Base-by-base conservation (phyloP, 169 alveolate genomes). In the Plasmodium cynomolgi region DNA sequence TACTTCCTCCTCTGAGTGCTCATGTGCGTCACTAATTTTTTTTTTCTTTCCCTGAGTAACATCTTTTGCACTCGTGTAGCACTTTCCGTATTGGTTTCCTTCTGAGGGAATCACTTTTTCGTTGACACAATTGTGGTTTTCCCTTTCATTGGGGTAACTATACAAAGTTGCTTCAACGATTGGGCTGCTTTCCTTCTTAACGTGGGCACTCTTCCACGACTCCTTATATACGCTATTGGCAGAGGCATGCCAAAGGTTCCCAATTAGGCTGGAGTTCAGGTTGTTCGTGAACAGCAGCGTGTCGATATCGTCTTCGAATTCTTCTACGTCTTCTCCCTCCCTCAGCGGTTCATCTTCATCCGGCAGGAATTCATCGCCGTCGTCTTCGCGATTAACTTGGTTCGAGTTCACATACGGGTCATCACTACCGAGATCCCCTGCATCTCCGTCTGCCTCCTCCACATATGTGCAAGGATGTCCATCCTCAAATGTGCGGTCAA, bases 191-290 rank as follows among this genome's bases (percentile, higher is more conserved):
- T 74, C 77, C 34, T 84, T 74, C n/a, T 17, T 31, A 47, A 75
- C 29, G 20, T 31, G 56, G 34, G 62, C 8, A 58, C 47, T 83
- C 9, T 83, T 58, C 11, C 33, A 13, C 29, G 71, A 62, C 20
- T 71, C 92, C 44, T 33, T 75, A 80, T 90, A 90, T 58, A 74
- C 31, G 50, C 94, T 90, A 80, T 90, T 90, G 39, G 94, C 94
- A 23, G 94, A 90, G n/a, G 91, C 68, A 34, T 90, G 94, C 94
- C 94, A 90, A 17, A 90, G 83, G 54, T 90, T 81, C 20, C 94
- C 94, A 39, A 90, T 80, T 58, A 90, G 50, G 56, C 94, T 90
- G 34, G 94, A 90, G 83, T 90, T 90, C 41, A 90, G 39, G 31
- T 79, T 90, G 26, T 90, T 90, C 23, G 94, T 90, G 33, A 62